Base-by-base conservation (phyloP, 1,139 yeast genomes). In the Arxiozyma telluris region DNA sequence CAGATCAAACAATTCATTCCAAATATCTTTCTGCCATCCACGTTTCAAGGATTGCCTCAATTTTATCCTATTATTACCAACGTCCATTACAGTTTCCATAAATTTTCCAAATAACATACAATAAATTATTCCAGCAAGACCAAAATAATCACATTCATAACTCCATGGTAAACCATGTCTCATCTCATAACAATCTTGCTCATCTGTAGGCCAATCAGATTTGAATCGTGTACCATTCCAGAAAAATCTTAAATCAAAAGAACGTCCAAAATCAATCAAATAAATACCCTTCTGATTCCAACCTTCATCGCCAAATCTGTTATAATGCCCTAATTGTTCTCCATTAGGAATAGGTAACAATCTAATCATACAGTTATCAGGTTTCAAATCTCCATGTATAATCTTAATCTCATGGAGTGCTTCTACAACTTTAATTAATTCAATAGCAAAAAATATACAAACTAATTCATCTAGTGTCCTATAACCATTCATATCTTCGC, bases 291-390 rank as follows among this genome's bases (percentile, higher is more conserved):
- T 79, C 1, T 68, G 62, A 22, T 65, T 58, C 89, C 90, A 84
- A 2, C 78, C 79, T 49, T 68, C 58, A 7, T 62, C 56, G 0
- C 80, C 79, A 30, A 68, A 64, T 15, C 70, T 59, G 49, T 63
- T 61, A 60, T 73, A 77, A 11, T 59, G 49, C 64, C 62, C 67
- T 39, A 59, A 58, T 15, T 50, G 45, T 6, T 62, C 61, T 54
- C 54, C 60, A 11, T 71, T 72, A 47, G 86, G 74, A 42, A 84
- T 70, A 54, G 58, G 61, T n/a, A 72, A 73, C 46, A 87, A 76
- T 45, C 86, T 70, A 0, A 89, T 66, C 96, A 91, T 87, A 60
- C 94, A 86, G 64, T 90, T 90, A 58, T 88, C 96, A 0, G 96
- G 86, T 64, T 86, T 87, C 55, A 90, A 70, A 66, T 89, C 96